Base-by-base conservation (phyloP, 176 grass and related monocot genomes). In the Poa pratensis region DNA sequence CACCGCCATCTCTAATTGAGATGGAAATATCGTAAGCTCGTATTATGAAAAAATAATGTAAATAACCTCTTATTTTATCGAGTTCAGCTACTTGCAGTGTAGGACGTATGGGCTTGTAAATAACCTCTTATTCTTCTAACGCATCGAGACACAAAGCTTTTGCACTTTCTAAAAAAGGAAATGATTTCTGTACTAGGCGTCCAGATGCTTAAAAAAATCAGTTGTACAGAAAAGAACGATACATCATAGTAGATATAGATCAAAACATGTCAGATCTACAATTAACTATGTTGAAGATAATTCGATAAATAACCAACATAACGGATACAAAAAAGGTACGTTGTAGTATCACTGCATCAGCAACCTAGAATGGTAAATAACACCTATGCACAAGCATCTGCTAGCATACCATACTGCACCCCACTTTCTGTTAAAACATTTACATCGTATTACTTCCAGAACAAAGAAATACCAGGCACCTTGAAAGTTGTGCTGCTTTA, bases 401-500 rank as follows among this genome's bases (percentile, higher is more conserved):
- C 12, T 73, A 8, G 23, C 62, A 73, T 73, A 77, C 0, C 55
- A 37, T 54, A 77, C 19, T 37, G 51, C 6, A 10, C 20, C 77
- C 19, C 20, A 59, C 54, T 70, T 0, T 59, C 49, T n/a, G 9
- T 55, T 66, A 73, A 63, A 83, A 55, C 34, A 82, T 39, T 32
- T 45, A 22, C 16, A 11, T 86, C 77, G 19, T 62, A 50, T 82
- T 83, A 50, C 9, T 53, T 59, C 72, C 23, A 20, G 39, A 86
- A 73, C 7, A 3, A 14, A 69, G 60, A 80, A 87, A 85, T 60
- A 83, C 51, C 12, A 73, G 42, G 34, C 86, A 95, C 90, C 90
- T 95, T 87, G 90, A 92, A 85, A 94, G 88, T 91, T 98, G 96
- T 18, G 96, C 96, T 78, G 91, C 96, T 92, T 98, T 98, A 87